These are phyloP conservation scores for Diplodia intermedia DNA, from an alignment of 2,329 filamentous ascomycete species.

Conservation along the genomic window DNA sequence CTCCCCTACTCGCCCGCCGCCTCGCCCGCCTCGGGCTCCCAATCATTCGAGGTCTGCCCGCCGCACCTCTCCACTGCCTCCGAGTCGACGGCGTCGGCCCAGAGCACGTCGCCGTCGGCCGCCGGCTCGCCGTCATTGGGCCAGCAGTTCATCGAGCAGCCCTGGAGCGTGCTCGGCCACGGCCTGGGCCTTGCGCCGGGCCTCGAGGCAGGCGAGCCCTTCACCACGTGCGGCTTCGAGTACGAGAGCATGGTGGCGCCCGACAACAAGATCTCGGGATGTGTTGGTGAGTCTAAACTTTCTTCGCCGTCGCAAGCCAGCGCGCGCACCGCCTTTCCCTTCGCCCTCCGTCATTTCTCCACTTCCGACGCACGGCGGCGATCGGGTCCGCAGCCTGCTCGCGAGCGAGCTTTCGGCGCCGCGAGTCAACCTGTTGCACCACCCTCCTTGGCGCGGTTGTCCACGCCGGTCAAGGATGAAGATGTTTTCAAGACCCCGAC, in stretches of 20 bases:
- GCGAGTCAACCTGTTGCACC: slow-evolving; percentile 24
- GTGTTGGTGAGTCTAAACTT: slow-evolving; percentile 58
- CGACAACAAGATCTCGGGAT: slow-evolving; percentile 51
- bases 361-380: slow-evolving; percentile 1
- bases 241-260: slow-evolving; percentile 56
- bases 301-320: slow-evolving; percentile 45
- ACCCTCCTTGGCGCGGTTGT: slow-evolving; percentile 3
- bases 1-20: slow-evolving; percentile 49
- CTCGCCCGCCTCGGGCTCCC: slow-evolving; percentile 54
- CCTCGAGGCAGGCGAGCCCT: slow-evolving; percentile 67
- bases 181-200: slow-evolving; percentile 67
- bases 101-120: slow-evolving; percentile 53
- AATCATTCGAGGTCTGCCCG: slow-evolving; percentile 56
- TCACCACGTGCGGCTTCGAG: slow-evolving; percentile 64
- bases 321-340: slow-evolving; percentile 34
- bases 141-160: slow-evolving; percentile 63
- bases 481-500: slow-evolving; percentile 45
- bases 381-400: neutral
- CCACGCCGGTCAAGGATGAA: slow-evolving; percentile 24
- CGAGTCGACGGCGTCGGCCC: slow-evolving; percentile 58
- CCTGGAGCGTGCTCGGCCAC: slow-evolving; percentile 64
- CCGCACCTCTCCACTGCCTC: slow-evolving; percentile 57
- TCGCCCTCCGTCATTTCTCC: slow-evolving; percentile 19
- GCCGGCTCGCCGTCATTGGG: slow-evolving; percentile 63
- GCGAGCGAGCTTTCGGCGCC: slow-evolving; percentile 23